Base-by-base conservation (phyloP, 768 basidiomycete genomes). In the Gyrodon lividus region DNA sequence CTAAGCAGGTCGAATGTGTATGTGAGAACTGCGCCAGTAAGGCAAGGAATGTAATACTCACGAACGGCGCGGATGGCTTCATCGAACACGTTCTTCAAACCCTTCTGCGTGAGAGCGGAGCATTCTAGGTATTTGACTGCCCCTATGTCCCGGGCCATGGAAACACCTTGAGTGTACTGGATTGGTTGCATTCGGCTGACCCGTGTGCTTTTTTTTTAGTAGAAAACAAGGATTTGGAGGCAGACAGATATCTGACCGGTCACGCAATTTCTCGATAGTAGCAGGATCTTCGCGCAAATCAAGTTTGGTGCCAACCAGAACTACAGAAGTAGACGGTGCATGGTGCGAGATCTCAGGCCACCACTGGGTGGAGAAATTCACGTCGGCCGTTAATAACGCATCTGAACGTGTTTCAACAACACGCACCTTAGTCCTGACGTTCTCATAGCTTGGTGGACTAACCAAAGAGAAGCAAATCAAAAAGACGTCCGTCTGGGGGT, bases 401-500 rank as follows among this genome's bases (percentile, higher is more conserved):
- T 33, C 24, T 48, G 44, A 50, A 37, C 10, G 22, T 42, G 45
- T 33, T 20, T 28, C 16, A 50, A 47, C 9, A 46, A 28, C 35
- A 68, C 84, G 46, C 63, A 90, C 96, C 82, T 98, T 98, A 58
- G 94, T 97, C 73, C 89, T 84, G 58, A 98, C 96, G 78, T 99
- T 99, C 74, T 99, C 96, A 69, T 93, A 98, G 73, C 90, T 93
- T 20, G 97, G 96, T 33, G 97, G 97, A 66, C 90, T 92, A 68
- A 98, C 96, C 55, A 99, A 82, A 43, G 93, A 96, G 77, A 99
- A 99, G 72, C 97, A 99, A 69, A 99, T 95, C 73, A 99, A 78
- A 77, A 99, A 99, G 52, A 99, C 94, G 70, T 99, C 96, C 38
- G 97, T 98, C 74, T 98, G 97, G 22, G 97, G 97, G 75, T 99